Conservation (phyloP, 805 yeast species). For the Starmerella apis region DNA sequence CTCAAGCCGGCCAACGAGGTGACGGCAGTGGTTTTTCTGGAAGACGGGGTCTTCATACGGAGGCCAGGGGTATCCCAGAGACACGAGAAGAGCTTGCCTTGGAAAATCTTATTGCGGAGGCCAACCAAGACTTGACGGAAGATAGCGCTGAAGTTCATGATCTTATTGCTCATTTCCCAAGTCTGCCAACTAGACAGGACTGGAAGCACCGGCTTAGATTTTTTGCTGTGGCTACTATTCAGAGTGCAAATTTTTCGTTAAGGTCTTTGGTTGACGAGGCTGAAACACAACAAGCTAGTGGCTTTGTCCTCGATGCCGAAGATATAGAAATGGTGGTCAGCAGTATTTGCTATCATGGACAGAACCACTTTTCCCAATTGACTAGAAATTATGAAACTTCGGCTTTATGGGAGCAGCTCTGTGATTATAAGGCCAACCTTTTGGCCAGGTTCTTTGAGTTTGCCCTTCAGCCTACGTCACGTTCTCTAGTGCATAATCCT, state of each 20-base stretch:
- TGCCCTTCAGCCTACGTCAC: constrained; percentile 25
- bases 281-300: constrained; percentile 29
- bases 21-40: too few species aligned
- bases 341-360: constrained; percentile 28
- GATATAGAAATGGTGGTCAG: constrained; percentile 28
- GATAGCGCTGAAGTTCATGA: constrained; percentile 20
- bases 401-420: constrained; percentile 22
- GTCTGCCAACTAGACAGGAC: constrained; percentile 22
- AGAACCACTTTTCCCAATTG: constrained; percentile 19
- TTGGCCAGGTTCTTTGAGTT: constrained; percentile 24
- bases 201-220: constrained; percentile 29
- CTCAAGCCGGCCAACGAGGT: too few species aligned
- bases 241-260: constrained; percentile 23
- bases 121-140: constrained; percentile 12
- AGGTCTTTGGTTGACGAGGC: constrained; percentile 25
- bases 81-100: constrained; percentile 19
- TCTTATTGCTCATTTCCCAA: constrained; percentile 24
- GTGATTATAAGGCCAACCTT: constrained; percentile 25
- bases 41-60: background rate
- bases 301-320: constrained; percentile 24
- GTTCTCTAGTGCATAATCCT: constrained; percentile 21
- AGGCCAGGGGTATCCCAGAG: background rate
- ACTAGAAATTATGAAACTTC: constrained; percentile 11
- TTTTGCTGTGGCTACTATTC: constrained; percentile 23
- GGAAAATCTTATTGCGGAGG: constrained; percentile 5